Evolutionary conservation across 1,284 basidiomycete species (phyloP).

Genomic region (Coniophora puteana): DNA sequence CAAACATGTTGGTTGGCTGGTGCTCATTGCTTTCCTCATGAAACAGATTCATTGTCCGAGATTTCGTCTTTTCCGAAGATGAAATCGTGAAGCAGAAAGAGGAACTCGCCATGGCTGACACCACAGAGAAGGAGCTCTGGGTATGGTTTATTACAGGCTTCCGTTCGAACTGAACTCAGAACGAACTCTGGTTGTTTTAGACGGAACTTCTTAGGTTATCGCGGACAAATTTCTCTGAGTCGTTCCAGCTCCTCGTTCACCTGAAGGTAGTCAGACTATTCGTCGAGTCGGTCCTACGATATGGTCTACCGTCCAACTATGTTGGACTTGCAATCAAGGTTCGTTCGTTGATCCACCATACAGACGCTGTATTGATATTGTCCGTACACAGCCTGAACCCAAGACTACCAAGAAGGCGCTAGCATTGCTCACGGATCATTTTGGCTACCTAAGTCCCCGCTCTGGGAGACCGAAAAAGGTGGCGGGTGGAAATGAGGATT

Average conservation of each 20-base stretch:
- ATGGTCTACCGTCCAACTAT: constrained; percentile 94
- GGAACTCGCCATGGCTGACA: constrained; percentile 78
- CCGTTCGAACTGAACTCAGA: too few relatives aligned
- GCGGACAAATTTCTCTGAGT: constrained; percentile 95
- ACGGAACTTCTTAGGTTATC: constrained; percentile 92
- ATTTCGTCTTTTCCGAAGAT: constrained; percentile 91
- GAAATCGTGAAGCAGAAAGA: constrained; percentile 80
- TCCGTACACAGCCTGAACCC: constrained; percentile 69
- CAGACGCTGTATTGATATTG: constrained; percentile 1
- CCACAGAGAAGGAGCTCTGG: constrained; percentile 97
- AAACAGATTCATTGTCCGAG: constrained; percentile 80
- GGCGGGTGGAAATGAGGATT: constrained; percentile 53
- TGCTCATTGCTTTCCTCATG: constrained; percentile 6
- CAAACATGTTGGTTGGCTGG: constrained; percentile 13
- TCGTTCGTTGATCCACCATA: constrained; percentile 13
- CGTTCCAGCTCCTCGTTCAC: constrained; percentile 93
- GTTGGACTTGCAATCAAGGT: constrained; percentile 82
- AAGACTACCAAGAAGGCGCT: constrained; percentile 84
- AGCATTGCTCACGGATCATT: constrained; percentile 70
- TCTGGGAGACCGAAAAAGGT: constrained; percentile 42
- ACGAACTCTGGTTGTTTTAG: constrained; percentile 39
- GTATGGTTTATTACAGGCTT: constrained; percentile 45
- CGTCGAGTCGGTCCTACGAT: constrained; percentile 93
- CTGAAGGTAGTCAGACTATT: constrained; percentile 91
- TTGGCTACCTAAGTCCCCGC: constrained; percentile 74